Conservation (phyloP, 2,329 filamentous ascomycete genomes). For the Fusarium sp. region DNA sequence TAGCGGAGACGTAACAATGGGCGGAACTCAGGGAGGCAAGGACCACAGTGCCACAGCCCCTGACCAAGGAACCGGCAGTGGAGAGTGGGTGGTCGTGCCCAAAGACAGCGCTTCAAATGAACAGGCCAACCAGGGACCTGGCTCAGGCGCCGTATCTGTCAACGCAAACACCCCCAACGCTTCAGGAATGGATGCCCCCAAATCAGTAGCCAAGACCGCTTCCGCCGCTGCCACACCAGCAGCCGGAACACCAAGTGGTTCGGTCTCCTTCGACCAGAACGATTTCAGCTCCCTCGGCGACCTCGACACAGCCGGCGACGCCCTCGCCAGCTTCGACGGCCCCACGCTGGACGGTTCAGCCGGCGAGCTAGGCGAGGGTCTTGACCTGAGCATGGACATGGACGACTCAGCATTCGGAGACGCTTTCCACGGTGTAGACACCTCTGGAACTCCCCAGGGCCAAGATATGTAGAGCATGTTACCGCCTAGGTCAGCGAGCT, state of each 20-base stretch:
- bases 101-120: conserved; percentile 67
- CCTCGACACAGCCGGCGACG: conserved; percentile 79
- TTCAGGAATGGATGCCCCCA: conserved; percentile 41
- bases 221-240: conserved; percentile 45
- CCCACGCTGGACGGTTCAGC: conserved; percentile 62
- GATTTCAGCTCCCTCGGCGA: conserved; percentile 75
- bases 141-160: conserved; percentile 30
- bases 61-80: conserved; percentile 65
- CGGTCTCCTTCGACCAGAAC: conserved; percentile 65
- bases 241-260: conserved; percentile 56
- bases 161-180: conserved; percentile 52
- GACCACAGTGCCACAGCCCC: conserved; percentile 58
- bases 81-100: conserved; percentile 82
- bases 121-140: conserved; percentile 30
- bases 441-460: conserved; percentile 54
- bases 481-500: background rate
- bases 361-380: conserved; percentile 66
- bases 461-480: conserved; percentile 51
- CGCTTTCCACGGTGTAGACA: conserved; percentile 77
- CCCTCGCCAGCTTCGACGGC: conserved; percentile 75
- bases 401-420: conserved; percentile 88
- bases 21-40: conserved; percentile 60
- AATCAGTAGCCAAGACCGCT: conserved; percentile 36
- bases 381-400: conserved; percentile 75
- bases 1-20: conserved; percentile 63